Base-by-base conservation (phyloP, 2,329 filamentous ascomycete species). In the Fusarium sp. region DNA sequence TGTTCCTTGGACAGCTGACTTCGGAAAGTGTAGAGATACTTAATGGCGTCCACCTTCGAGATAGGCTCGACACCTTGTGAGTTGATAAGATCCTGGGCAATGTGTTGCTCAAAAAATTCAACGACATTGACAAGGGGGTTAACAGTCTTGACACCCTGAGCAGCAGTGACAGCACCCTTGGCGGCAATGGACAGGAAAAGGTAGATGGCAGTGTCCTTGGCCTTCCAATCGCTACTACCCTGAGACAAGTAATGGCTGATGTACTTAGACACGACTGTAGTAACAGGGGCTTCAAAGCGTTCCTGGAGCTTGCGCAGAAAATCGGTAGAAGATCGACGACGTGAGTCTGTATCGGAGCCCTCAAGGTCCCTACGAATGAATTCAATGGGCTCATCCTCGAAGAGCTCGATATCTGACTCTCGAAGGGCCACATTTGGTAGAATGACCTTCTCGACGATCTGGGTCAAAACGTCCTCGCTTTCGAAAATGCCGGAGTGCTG, bases 321-420 rank as follows among this genome's bases (percentile, higher is more conserved):
- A 78, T 98, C 96, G 2, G 95, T 98, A 1, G 97, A 94, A 39
- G 96, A 95, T 75, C 96, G 88, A 71, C 96, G 87, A 76, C 96
- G 87, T 3, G 96, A 99, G 78, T 98, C 96, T 56, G 92, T 97
- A 80, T 99, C 96, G 3, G 96, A 98, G 9, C 96, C 96, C 79
- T 99, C 96, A 47, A 99, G 84, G 79, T 99, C 96, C 75, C 94
- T 89, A 68, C 96, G 89, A 76, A 99, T 99, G 77, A 97, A 99
- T 80, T 99, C 96, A 70, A 99, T 99, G 0, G 96, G 96, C 82
- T 99, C 97, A 77, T 99, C 97, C 78, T 99, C 96, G 74, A 99
- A 98, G 71, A 97, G 87, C 79, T 99, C 96, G 56, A 97, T 88
- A 71, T 99, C 97, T 1, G 94, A 96, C 75, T 98, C 96, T 70